Conservation (phyloP, 2,329 filamentous ascomycete species). For the Fusarium graminum region DNA sequence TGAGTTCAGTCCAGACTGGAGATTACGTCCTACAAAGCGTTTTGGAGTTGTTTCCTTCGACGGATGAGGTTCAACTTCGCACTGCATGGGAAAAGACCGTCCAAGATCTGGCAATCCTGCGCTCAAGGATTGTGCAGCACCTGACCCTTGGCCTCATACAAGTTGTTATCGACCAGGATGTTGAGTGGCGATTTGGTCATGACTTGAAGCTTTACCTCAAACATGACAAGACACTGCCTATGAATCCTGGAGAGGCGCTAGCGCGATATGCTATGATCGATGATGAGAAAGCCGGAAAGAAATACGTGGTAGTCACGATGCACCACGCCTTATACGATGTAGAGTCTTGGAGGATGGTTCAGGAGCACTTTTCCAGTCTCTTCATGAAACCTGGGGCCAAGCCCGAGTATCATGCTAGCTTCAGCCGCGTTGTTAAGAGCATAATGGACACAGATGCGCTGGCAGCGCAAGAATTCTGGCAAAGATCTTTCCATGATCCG, state of each 20-base stretch:
- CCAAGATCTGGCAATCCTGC: conserved; percentile 51
- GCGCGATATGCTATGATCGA: conserved; percentile 10
- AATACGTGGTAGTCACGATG: conserved; percentile 5
- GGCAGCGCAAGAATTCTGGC: conserved; percentile 1
- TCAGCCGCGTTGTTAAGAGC: not conserved
- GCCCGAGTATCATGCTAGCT: not conserved
- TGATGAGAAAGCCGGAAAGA: not conserved
- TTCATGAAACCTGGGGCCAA: conserved; percentile 20
- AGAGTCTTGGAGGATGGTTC: conserved; percentile 53
- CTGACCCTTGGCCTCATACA: conserved; percentile 6
- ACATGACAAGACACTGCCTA: not conserved
- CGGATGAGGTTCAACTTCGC: not conserved
- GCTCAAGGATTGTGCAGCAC: conserved; percentile 53
- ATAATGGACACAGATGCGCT: not conserved
- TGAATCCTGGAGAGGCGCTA: conserved; percentile 3
- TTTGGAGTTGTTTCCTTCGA: not conserved
- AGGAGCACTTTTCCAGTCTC: conserved; percentile 48
- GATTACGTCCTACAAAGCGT: conserved; percentile 36
- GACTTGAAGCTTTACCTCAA: conserved; percentile 2
- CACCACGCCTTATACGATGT: conserved; percentile 21
- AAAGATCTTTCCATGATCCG: not conserved
- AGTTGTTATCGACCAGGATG: conserved; percentile 3
- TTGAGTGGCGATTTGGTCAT: conserved; percentile 1
- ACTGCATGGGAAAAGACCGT: conserved; percentile 11
- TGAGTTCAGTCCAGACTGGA: conserved; percentile 49